Base-by-base conservation (phyloP, 2,329 filamentous ascomycete species). In the Helotiales sp. region DNA sequence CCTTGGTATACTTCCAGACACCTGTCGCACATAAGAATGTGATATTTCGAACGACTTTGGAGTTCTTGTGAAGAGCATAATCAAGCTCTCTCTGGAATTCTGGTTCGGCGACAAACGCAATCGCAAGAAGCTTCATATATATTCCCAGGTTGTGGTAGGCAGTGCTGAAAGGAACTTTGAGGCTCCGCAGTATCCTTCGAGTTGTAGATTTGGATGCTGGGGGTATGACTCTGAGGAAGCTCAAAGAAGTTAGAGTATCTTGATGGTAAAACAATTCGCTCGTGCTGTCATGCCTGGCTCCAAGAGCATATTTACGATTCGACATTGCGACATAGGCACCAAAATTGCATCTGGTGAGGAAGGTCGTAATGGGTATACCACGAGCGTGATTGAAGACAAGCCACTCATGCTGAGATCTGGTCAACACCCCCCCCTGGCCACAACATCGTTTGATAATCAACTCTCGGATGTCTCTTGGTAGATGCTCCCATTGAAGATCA, bases 41-140 rank as follows among this genome's bases (percentile, higher is more conserved):
- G 15, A 52, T 70, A 69, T 3, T 72, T 71, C 44, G 15, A 74
- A 47, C 3, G 59, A 60, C 13, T 44, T 40, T 74, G 70, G 27
- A 49, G 8, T 73, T 74, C 6, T 63, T 58, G 31, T 69, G 67
- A 31, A 79, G 71, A 25, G 76, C 74, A 64, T 77, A 76, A 49
- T 79, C 73, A 46, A 81, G 71, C 54, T 82, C 79, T 57, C 79
- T 72, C 61, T 82, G 79, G 54, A 79, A 80, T 61, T 82, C 79
- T 0, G 77, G 74, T 62, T 82, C 79, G 2, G 79, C 79, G 61
- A 81, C 74, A 19, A 79, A 70, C 10, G 79, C 77, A 42, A 81
- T 74, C 7, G 79, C 69, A 31, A 79, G 69, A 62, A 81, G 80
- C 53, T 81, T 82, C 59, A 78, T 49, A 68, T 54, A 73, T 2